Evolutionary conservation across 495 filamentous ascomycete genomes (phyloP), one percentile per base, ranked within the genome.

Genomic region (Hypoxylon fragiforme): DNA sequence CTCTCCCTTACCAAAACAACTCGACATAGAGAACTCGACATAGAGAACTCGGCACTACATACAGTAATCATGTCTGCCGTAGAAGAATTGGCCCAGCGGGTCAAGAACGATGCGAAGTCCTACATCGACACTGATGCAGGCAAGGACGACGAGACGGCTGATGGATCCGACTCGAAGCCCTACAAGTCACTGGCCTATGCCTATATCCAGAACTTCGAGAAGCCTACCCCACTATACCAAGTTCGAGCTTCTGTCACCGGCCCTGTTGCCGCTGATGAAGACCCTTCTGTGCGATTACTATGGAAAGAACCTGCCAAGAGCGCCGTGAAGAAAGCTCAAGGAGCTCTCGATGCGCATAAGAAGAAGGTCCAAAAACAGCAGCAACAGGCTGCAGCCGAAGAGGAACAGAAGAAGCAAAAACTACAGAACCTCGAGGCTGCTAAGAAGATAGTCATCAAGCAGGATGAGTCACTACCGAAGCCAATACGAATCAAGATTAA

Each of bases 261-360:
- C 28, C 73, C 83, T 11, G 67, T 84, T n/a, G 78, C 74, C 15
- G 80, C 84, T 60, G 79, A 82, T 69, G 76, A 79, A 43, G 85
- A 85, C 57, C 75, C 76, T 24, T 55, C 62, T 44, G 71, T 69
- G 39, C 62, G 67, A 48, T 57, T 75, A n/a, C 81, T 86, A 57
- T 96, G 87, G 86, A 90, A 92, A 70, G 83, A 87, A 44, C 86
- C 87, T 5, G 85, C 89, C 36, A 92, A 92, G 76, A 85, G 83
- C 36, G 89, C 89, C 16, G 60, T 89, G 65, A 95, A 94, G 79
- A 94, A 95, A 74, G 85, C 85, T 18, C 79, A 80, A 70, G 85
- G 83, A 69, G 81, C 83, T 42, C 83, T 81, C 44, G 87, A 91
- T 51, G 77, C 77, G 54, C 79, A 87, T 68, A 87, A 88, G 77